Base-by-base conservation (phyloP, 768 basidiomycete genomes). In the Russula dissimulans region DNA sequence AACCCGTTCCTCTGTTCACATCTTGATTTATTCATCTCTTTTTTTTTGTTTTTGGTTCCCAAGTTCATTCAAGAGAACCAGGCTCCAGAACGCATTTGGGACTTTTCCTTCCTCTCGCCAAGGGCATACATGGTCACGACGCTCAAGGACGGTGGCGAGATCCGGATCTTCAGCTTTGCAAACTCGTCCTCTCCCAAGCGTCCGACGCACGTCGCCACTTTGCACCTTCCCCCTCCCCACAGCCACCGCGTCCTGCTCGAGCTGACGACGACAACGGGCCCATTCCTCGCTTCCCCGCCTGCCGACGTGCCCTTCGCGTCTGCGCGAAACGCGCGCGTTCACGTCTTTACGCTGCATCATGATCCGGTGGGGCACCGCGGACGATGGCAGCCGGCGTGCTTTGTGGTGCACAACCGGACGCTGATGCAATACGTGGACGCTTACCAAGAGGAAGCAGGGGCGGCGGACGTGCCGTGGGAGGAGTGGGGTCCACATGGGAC, bases 61-160 rank as follows among this genome's bases (percentile, higher is more conserved):
- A 5, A 79, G 79, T 69, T 74, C 52, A 60, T 69, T 5, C 39
- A 61, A 10, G 63, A 54, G 8, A 60, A 63, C 8, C 67, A 77
- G 12, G 74, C 73, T 0, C 50, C 60, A 0, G 65, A 63, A 9
- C 29, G 58, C 0, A 69, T 74, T 0, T 74, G 69, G 64, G 78
- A 81, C 67, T 80, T 82, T 66, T 72, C 77, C 0, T 78, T 83
- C 52, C 68, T 84, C 47, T 73, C 75, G 4, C 68, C 69, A 10
- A 72, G 76, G 3, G 73, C 78, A 10, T 77, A 75, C 67, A 72
- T 78, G 59, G 54, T 82, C 15, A 78, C 81, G 11, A 69, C 70
- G 12, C 57, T 62, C 3, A 43, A 55, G 5, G 67, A 67, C 5
- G 44, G 49, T 5, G 81, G 81, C 5, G 59, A 73, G 1, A 71